Percentiles rank a stretch among this genome's conserved stretches.
These are phyloP conservation scores for Oryza nivara DNA, from an alignment of 176 grass and related monocot genomes.

Conservation along the genomic window DNA sequence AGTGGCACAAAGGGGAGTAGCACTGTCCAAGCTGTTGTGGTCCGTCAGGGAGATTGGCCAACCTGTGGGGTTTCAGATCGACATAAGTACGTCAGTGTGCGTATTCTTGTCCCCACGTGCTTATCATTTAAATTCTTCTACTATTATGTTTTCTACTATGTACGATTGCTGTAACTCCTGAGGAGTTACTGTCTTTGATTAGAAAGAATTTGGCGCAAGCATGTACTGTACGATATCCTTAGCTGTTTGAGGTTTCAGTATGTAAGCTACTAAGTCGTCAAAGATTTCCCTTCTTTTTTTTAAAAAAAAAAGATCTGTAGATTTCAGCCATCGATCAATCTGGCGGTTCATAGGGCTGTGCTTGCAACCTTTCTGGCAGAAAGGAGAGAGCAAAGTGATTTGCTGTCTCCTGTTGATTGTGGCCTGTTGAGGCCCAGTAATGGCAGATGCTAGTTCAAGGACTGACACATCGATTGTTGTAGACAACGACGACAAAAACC, in stretches of 20 bases:
- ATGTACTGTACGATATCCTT: neutral
- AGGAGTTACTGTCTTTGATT: neutral
- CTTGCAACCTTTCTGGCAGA: neutral
- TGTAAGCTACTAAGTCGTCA: neutral
- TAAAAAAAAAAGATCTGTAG: neutral
- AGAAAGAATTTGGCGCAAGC: conserved; percentile 27
- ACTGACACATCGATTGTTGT: conserved; percentile 76
- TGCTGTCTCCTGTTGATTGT: conserved; percentile 38
- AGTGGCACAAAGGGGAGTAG: conserved; percentile 2
- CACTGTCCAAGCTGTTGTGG: conserved; percentile 19
- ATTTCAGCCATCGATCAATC: neutral
- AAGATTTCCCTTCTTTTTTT: neutral
- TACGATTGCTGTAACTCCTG: conserved; percentile 19
- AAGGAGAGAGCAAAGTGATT: conserved; percentile 47
- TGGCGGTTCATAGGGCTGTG: neutral
- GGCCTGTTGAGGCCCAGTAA: conserved; percentile 39
- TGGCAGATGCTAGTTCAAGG: conserved; percentile 71
- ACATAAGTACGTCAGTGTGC: conserved; percentile 36
- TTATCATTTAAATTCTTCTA: neutral
- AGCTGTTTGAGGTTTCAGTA: neutral
- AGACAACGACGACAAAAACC: conserved; percentile 61
- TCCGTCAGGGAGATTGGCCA: conserved; percentile 16
- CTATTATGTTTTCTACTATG: conserved; percentile 8
- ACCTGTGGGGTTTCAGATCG: conserved; percentile 22
- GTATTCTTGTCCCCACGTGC: neutral